Percentiles rank a stretch among this genome's conserved stretches.
Conservation (phyloP, 2,329 filamentous ascomycete species). For the Sclerotinia subarctica region DNA sequence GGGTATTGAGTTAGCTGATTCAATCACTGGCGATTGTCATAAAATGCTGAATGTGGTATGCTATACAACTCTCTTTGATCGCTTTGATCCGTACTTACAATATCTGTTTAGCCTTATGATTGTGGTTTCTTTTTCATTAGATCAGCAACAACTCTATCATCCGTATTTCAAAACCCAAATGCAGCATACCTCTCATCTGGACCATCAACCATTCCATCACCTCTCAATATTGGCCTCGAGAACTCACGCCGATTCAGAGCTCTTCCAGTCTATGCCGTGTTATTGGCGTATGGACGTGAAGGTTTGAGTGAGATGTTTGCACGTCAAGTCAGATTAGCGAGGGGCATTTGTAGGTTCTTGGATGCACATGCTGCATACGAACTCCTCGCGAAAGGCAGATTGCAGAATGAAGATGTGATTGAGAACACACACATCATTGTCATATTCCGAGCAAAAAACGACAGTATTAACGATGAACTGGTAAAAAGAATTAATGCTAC, state of each 20-base stretch:
- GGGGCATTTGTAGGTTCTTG: conserved; percentile 64
- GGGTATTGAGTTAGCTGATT: conserved; percentile 79
- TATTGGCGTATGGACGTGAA: conserved; percentile 67
- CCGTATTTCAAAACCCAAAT: conserved; percentile 78
- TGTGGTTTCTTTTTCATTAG: conserved; percentile 84
- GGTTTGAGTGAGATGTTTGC: conserved; percentile 69
- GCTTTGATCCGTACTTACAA: conserved; percentile 12
- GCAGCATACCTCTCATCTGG: conserved; percentile 69
- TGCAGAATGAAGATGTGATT: conserved; percentile 48
- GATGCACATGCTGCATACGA: conserved; percentile 60
- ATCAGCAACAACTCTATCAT: conserved; percentile 53
- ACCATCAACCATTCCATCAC: conserved; percentile 61
- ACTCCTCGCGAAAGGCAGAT: conserved; percentile 54
- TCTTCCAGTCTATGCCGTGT: conserved; percentile 80
- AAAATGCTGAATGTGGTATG: conserved; percentile 85
- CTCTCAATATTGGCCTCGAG: conserved; percentile 82
- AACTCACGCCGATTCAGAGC: conserved; percentile 90
- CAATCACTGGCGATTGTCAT: conserved; percentile 81
- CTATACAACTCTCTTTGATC: conserved; percentile 26
- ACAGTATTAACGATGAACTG: conserved; percentile 61
- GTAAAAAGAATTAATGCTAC: conserved; percentile 70
- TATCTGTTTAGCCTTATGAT: conserved; percentile 65
- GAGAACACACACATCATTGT: conserved; percentile 57
- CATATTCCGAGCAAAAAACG: conserved; percentile 70
- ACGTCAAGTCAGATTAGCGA: conserved; percentile 68